These are phyloP conservation scores for Salicornia ramosissima DNA, from an alignment of 148 eudicot genomes.

Conservation along the genomic window DNA sequence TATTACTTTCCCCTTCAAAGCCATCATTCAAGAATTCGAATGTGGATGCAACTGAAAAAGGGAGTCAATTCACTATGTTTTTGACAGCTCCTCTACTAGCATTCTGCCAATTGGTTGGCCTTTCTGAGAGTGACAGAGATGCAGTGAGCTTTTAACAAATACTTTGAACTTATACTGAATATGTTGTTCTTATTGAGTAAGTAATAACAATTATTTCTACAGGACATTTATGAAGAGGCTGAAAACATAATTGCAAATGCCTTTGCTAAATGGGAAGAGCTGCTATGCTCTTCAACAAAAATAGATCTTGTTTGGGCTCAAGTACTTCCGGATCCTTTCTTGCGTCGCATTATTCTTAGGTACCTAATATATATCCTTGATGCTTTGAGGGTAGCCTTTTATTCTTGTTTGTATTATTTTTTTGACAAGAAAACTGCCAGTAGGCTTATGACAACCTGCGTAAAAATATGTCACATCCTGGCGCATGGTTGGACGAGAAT, in stretches of 20 bases:
- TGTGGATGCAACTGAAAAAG: slow-evolving; percentile 42
- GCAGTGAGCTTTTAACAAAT: slow-evolving; percentile 38
- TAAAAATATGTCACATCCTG: no score
- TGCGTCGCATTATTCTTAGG: slow-evolving; percentile 92
- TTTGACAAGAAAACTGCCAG: no score
- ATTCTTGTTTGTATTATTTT: not conserved
- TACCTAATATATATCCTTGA: slow-evolving; percentile 21
- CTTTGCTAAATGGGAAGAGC: slow-evolving; percentile 86
- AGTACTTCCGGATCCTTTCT: slow-evolving; percentile 77
- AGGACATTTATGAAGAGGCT: slow-evolving; percentile 67
- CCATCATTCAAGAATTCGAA: slow-evolving; percentile 52
- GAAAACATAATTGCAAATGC: slow-evolving; percentile 63
- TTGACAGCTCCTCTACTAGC: slow-evolving; percentile 89
- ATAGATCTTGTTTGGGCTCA: slow-evolving; percentile 93
- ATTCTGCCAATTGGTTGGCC: slow-evolving; percentile 82
- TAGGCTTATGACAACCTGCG: no score
- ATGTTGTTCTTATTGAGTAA: slow-evolving; percentile 1
- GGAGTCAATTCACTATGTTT: slow-evolving; percentile 90
- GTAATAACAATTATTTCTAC: slow-evolving; percentile 18
- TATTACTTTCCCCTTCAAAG: slow-evolving; percentile 73
- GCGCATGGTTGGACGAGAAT: no score
- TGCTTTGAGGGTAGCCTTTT: not conserved
- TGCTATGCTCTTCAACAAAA: slow-evolving; percentile 65
- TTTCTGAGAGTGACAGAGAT: slow-evolving; percentile 40
- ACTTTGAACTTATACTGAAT: not conserved